Evolutionary conservation across 306 rosid species (phyloP).

Genomic region (Dryas octopetala): DNA sequence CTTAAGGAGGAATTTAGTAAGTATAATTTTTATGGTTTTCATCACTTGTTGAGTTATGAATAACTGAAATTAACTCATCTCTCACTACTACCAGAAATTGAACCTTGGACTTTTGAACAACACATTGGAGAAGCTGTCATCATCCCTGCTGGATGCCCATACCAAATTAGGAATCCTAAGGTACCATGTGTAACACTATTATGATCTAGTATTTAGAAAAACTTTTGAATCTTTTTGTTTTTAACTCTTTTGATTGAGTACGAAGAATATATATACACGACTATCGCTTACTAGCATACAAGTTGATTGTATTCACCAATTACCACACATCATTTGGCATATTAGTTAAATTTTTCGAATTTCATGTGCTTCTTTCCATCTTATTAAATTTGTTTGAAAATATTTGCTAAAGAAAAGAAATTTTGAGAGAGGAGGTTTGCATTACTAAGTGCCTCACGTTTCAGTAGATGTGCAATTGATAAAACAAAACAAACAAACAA

Average conservation of each 20-base stretch:
- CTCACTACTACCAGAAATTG: constrained; percentile 61
- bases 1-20: constrained; percentile 91
- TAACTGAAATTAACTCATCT: constrained; percentile 24
- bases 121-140: constrained; percentile 93
- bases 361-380: background rate
- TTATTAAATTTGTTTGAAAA: background rate
- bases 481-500: too few species aligned
- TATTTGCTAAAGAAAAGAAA: background rate
- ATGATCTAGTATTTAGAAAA: background rate
- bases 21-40: constrained; percentile 27
- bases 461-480: too few species aligned
- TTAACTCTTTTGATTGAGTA: background rate
- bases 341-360: background rate
- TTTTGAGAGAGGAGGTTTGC: background rate
- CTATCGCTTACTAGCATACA: background rate
- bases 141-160: constrained; percentile 97
- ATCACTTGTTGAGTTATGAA: constrained; percentile 15
- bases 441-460: background rate
- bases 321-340: background rate
- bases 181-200: constrained; percentile 37
- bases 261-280: background rate
- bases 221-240: constrained; percentile 5
- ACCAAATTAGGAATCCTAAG: constrained; percentile 89
- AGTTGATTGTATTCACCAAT: background rate
- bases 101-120: constrained; percentile 97